A percentile compares a stretch with the other conserved stretches of the same genome.
Conservation (phyloP, 2,329 filamentous ascomycete genomes). For the Daldinia eschscholtzii region DNA sequence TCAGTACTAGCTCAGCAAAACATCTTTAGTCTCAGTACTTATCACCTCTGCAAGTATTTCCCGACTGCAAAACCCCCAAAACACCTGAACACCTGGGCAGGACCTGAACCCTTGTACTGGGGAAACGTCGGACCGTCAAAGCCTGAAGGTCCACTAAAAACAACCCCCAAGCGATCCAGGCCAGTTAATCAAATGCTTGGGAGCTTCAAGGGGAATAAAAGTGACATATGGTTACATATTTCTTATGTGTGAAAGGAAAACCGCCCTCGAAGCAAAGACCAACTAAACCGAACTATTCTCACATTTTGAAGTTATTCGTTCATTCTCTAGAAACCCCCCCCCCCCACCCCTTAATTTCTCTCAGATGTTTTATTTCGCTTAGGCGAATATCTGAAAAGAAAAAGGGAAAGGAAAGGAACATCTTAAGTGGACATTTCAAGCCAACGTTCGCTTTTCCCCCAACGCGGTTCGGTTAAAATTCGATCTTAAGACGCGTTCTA, state of each 20-base stretch:
- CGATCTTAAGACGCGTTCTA: constrained; percentile 41
- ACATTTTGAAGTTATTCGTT: constrained; percentile 18
- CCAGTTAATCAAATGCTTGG: constrained; percentile 33
- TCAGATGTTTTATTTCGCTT: constrained; percentile 24
- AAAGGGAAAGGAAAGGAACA: constrained; percentile 11
- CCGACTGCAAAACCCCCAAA: not conserved
- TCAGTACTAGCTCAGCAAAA: too few species aligned
- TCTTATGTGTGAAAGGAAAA: constrained; percentile 32
- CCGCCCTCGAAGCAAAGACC: constrained; percentile 19
- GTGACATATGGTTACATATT: constrained; percentile 22
- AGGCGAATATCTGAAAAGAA: constrained; percentile 9
- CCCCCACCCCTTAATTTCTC: constrained; percentile 9
- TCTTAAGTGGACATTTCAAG: constrained; percentile 10
- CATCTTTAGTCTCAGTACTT: not conserved
- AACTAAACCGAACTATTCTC: constrained; percentile 17
- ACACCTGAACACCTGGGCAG: not conserved
- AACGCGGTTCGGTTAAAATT: constrained; percentile 41
- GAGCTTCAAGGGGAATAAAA: constrained; percentile 41
- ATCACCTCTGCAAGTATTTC: not conserved
- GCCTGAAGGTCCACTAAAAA: constrained; percentile 36
- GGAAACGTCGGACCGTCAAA: constrained; percentile 47
- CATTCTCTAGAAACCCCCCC: constrained; percentile 12
- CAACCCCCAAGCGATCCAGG: constrained; percentile 20
- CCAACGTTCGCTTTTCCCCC: constrained; percentile 32
- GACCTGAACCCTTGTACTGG: constrained; percentile 35